Percentiles rank a stretch among this genome's conserved stretches.
phyloP scores from a whole-genome alignment of 1,284 basidiomycete species.

The Sporisorium exsertum region DNA sequence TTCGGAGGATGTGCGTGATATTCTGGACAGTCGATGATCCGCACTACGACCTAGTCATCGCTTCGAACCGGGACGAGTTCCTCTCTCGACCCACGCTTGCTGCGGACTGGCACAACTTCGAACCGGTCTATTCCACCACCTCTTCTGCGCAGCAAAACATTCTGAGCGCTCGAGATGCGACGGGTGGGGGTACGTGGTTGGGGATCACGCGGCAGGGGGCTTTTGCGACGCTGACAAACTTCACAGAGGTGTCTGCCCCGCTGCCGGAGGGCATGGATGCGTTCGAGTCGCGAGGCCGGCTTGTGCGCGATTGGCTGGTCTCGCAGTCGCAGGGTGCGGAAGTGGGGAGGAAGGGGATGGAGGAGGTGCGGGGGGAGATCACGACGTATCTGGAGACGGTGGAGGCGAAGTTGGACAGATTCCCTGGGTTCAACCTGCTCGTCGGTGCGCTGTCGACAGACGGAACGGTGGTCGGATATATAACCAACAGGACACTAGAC shows the following conservation, averaged over 20 bases:
- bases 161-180: conserved; percentile 46
- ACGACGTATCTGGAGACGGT: conserved; percentile 20
- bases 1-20: conserved; percentile 45
- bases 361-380: conserved; percentile 6
- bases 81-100: conserved; percentile 44
- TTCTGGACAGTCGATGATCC: conserved; percentile 44
- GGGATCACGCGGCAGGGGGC: conserved; percentile 49
- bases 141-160: conserved; percentile 6
- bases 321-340: neutral
- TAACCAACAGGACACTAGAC: conserved; percentile 33
- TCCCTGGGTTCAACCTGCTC: conserved; percentile 59
- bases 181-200: conserved; percentile 62
- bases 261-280: conserved; percentile 23
- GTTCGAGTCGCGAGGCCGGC: conserved; percentile 46
- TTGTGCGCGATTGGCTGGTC: conserved; percentile 48
- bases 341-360: neutral
- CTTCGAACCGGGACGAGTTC: conserved; percentile 61
- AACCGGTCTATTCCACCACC: neutral
- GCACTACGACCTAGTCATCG: conserved; percentile 47
- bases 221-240: conserved; percentile 60
- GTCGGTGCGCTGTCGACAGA: conserved; percentile 19
- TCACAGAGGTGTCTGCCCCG: conserved; percentile 46
- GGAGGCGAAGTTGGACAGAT: conserved; percentile 20
- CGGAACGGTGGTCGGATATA: conserved; percentile 26
- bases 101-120: conserved; percentile 56